Conservation (phyloP, 805 yeast genomes). For the Grigorovia yakushimaensis region DNA sequence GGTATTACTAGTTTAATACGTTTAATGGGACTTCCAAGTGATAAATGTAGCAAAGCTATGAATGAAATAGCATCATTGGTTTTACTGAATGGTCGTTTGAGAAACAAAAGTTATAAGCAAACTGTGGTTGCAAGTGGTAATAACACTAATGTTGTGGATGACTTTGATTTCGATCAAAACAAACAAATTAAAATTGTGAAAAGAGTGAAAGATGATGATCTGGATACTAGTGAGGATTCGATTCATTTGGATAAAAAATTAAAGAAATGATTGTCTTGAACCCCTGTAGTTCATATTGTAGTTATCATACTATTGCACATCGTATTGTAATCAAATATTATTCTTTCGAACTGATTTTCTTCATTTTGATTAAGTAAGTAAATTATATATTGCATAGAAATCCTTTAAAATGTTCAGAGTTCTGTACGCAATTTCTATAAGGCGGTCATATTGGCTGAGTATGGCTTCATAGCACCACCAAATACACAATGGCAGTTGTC, state of each 20-base stretch:
- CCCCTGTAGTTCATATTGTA: no score
- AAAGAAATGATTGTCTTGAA: background rate
- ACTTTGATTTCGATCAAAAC: conserved; percentile 1
- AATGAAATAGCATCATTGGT: conserved; percentile 53
- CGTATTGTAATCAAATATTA: no score
- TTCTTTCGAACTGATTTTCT: background rate
- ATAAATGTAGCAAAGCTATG: conserved; percentile 50
- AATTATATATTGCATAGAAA: background rate
- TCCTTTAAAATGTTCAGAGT: background rate
- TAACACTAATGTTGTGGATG: conserved; percentile 24
- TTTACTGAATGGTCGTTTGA: conserved; percentile 61
- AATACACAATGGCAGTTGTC: background rate
- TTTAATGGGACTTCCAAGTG: conserved; percentile 60
- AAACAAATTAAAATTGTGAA: conserved; percentile 1
- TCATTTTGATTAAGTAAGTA: background rate
- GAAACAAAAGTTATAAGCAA: conserved; percentile 71
- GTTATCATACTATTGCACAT: no score
- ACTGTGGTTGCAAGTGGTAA: conserved; percentile 47
- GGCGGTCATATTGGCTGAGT: no score
- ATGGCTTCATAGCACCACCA: background rate
- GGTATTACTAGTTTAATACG: conserved; percentile 61
- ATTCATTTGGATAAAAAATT: background rate
- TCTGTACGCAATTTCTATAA: background rate
- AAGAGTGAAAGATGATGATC: background rate
- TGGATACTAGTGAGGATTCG: background rate